These are phyloP conservation scores for Cladorrhinum sp. DNA, from an alignment of 2,329 filamentous ascomycete genomes.

Conservation along the genomic window DNA sequence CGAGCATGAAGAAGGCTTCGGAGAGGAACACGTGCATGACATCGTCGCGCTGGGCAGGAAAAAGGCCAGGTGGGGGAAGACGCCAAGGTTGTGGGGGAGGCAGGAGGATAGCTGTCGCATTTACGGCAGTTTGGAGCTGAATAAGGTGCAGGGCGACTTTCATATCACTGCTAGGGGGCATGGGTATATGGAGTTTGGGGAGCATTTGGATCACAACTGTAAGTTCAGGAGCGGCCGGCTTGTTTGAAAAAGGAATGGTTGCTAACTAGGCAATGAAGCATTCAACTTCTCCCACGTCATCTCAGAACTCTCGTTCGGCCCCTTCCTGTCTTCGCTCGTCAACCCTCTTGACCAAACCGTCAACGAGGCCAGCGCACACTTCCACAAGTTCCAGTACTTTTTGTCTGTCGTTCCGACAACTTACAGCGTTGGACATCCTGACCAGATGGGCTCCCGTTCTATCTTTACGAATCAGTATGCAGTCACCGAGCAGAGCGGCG, in stretches of 20 bases:
- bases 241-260: not conserved
- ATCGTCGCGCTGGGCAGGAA: slow-evolving; percentile 69
- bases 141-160: slow-evolving; percentile 97
- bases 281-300: slow-evolving; percentile 99
- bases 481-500: slow-evolving; percentile 80
- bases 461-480: slow-evolving; percentile 97
- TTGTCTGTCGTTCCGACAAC: slow-evolving; percentile 91
- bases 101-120: slow-evolving; percentile 76
- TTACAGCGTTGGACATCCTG: slow-evolving; percentile 64
- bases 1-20: slow-evolving; percentile 61
- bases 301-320: slow-evolving; percentile 92
- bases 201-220: slow-evolving; percentile 79
- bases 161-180: slow-evolving; percentile 95
- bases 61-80: slow-evolving; percentile 69
- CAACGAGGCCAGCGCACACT: slow-evolving; percentile 69
- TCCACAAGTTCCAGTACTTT: slow-evolving; percentile 98
- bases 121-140: slow-evolving; percentile 84
- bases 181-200: slow-evolving; percentile 80
- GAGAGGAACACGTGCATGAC: slow-evolving; percentile 85
- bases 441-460: slow-evolving; percentile 45
- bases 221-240: slow-evolving; percentile 36
- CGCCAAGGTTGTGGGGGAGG: slow-evolving; percentile 60
- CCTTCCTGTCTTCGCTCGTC: slow-evolving; percentile 89
- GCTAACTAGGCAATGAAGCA: slow-evolving; percentile 43
- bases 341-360: slow-evolving; percentile 94